Evolutionary conservation across 225 moss, liverwort and hornwort genomes (phyloP), one percentile per base, ranked within the genome.

Genomic region (Straminergon stramineum): DNA sequence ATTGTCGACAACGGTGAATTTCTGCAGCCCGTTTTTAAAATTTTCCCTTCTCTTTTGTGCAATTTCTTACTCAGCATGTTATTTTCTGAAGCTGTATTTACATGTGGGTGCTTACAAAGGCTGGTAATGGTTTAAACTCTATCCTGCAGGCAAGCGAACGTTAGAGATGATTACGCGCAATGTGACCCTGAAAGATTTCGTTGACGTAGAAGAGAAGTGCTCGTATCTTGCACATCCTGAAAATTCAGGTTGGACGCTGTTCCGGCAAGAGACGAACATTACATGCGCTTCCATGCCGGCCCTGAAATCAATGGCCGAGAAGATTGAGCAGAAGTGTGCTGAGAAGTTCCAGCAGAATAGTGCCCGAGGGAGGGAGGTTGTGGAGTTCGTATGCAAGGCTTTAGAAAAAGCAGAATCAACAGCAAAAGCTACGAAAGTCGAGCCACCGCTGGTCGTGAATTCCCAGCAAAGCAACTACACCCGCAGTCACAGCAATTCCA

Each of bases 201-300:
- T 98, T 67, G 96, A 98, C 79, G 96, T 98, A 5, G 96, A 98
- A 89, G 98, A 98, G 82, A 98, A 93, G 81, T 98, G 98, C 61
- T 97, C 94, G 14, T 96, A 98, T 87, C 56, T 87, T 39, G 95
- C 98, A 41, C 95, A 98, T 85, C 96, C 98, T 45, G 94, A 95
- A 45, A 98, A 98, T 91, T 88, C 95, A 73, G 93, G 89, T 2
- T 98, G 98, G 98, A 98, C 98, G 30, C 66, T 98, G 82, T 95
- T 98, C 39, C 95, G 91, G 68, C 96, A 98, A 91, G 96, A 97
- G 91, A 98, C 98, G 35, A 98, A 95, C 75, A 94, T 97, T 70
- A 96, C 95, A 26, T 96, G 97, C 88, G 95, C 96, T 55, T 88
- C 96, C 35, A 91, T 97, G 73, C 96, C 98, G 83, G 98, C 94